Conservation (phyloP, 2,329 filamentous ascomycete genomes). For the Fusarium liriodendri region DNA sequence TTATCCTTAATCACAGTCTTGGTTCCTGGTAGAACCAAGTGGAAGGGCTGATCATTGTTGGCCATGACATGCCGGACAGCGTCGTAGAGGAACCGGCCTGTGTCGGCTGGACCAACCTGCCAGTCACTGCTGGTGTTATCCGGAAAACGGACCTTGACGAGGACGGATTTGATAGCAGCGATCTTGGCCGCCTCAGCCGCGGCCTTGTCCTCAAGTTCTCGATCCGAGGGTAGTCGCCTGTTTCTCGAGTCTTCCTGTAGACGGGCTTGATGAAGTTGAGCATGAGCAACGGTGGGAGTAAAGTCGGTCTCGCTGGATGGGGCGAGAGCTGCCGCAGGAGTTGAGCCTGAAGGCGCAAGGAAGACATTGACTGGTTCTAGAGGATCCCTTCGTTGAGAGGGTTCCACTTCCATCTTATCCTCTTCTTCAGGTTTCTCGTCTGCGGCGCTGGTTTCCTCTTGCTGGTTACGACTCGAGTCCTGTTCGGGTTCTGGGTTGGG, state of each 20-base stretch:
- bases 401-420: constrained; percentile 38
- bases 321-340: constrained; percentile 78
- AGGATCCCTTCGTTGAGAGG: constrained; percentile 44
- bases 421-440: constrained; percentile 31
- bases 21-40: constrained; percentile 72
- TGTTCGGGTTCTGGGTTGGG: constrained; percentile 11
- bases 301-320: constrained; percentile 80
- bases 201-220: constrained; percentile 79
- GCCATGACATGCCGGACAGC: constrained; percentile 81
- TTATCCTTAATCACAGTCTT: constrained; percentile 62
- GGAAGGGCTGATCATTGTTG: constrained; percentile 73
- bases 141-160: constrained; percentile 86
- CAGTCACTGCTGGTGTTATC: constrained; percentile 84
- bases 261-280: constrained; percentile 77
- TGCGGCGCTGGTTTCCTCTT: constrained; percentile 9
- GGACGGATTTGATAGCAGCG: constrained; percentile 73
- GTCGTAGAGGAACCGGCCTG: constrained; percentile 76
- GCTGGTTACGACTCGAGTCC: constrained; percentile 6
- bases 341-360: constrained; percentile 78
- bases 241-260: constrained; percentile 74
- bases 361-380: constrained; percentile 76
- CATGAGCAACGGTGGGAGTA: constrained; percentile 79
- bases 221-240: constrained; percentile 82
- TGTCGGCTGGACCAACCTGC: constrained; percentile 75
- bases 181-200: constrained; percentile 74